A percentile compares a stretch with the other conserved stretches of the same genome.
Conservation (phyloP, 805 yeast species). For the Saccharomycopsis guyanensis region DNA sequence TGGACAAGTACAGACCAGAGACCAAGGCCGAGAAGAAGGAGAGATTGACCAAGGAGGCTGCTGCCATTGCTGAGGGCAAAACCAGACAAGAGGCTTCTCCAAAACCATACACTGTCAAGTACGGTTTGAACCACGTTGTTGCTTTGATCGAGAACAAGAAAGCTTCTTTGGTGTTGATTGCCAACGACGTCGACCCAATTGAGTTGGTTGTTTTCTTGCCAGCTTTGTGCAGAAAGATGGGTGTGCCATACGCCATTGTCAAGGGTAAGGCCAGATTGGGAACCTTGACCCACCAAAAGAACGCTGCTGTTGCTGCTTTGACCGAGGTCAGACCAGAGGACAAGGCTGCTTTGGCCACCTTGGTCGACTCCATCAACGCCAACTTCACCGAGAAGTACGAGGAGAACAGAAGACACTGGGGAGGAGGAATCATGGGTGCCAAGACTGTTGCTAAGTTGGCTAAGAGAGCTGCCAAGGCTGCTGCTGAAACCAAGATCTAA, state of each 20-base stretch:
- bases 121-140: constrained; percentile 99
- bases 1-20: constrained; percentile 99
- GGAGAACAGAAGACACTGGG: constrained; percentile 98
- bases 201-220: constrained; percentile 96
- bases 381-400: constrained; percentile 93
- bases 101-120: constrained; percentile 95
- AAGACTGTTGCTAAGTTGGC: constrained; percentile 83
- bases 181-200: constrained; percentile 98
- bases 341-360: constrained; percentile 88
- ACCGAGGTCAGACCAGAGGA: constrained; percentile 94
- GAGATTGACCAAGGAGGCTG: constrained; percentile 98
- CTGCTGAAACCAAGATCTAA: constrained; percentile 25
- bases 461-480: constrained; percentile 50
- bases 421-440: constrained; percentile 98
- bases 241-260: constrained; percentile 97
- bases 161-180: constrained; percentile 94
- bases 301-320: constrained; percentile 94
- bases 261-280: constrained; percentile 99
- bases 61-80: constrained; percentile 98
- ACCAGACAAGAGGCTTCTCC: constrained; percentile 93
- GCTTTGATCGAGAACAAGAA: constrained; percentile 96
- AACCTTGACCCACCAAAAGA: constrained; percentile 94
- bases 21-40: constrained; percentile 96
- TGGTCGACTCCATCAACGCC: constrained; percentile 86
- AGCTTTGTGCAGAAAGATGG: constrained; percentile 98